Base-by-base conservation (phyloP, 2,329 filamentous ascomycete genomes). In the Blumeria graminis region DNA sequence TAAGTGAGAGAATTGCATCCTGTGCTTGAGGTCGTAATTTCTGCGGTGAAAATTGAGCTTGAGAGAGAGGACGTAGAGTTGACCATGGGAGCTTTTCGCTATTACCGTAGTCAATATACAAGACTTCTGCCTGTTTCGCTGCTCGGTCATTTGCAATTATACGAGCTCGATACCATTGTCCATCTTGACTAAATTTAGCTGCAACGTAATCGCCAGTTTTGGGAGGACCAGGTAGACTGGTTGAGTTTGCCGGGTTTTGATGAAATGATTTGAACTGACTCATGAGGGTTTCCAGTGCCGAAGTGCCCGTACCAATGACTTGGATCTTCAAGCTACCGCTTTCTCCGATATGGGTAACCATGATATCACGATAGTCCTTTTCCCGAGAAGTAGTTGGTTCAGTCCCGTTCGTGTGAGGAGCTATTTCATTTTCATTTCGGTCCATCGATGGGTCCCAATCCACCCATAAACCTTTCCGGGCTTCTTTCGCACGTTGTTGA, bases 71-170 rank as follows among this genome's bases (percentile, higher is more conserved):
- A 33, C 92, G 84, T 46, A 98, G 79, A 62, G 78, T 76, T 28
- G 80, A 77, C 88, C 90, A 98, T 0, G 89, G 78, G 57, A 94
- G 75, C 66, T 81, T 83, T 70, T 98, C 92, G 56, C 79, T 83
- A 75, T 98, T 98, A 64, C 92, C 92, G 69, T 93, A 98, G 72
- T 98, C 92, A 60, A 98, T 80, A 70, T 94, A 98, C 50, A 93
- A 72, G 32, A 98, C 83, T 69, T 98, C 92, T 28, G 88, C 83
- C 63, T 85, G 80, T 76, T 92, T 87, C 65, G 82, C 82, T 8
- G 89, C 77, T 60, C 92, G 87, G 71, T 98, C 92, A 69, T 96
- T 95, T 67, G 89, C 81, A 60, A 89, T 83, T 59, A 98, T 80
- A 59, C 82, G 84, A 35, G 86, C 92, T 59, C 92, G 86, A 73